These are phyloP conservation scores for Solanum bulbocastanum DNA, from an alignment of 257 asterid species.

Conservation along the genomic window DNA sequence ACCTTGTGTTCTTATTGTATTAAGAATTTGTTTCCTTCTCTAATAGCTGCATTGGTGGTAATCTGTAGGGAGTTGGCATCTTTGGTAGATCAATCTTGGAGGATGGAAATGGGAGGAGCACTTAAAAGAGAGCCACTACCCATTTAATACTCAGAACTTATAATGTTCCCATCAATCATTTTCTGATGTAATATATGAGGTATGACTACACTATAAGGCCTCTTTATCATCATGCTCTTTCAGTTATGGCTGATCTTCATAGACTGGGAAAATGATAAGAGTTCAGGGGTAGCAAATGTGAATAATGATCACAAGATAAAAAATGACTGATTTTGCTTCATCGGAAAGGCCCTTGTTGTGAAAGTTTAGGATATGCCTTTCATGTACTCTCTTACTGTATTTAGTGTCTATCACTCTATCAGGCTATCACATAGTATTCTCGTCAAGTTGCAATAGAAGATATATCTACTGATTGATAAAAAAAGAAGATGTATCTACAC, in stretches of 20 bases:
- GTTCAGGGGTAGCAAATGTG: neutral
- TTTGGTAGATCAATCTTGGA: conserved; percentile 82
- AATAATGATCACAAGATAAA: neutral
- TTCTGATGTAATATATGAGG: conserved; percentile 22
- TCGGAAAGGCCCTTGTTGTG: neutral
- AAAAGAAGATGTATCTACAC: neutral
- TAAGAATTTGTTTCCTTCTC: neutral
- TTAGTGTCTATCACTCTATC: neutral
- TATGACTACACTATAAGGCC: neutral
- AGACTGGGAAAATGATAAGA: neutral
- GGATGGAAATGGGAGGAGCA: conserved; percentile 91
- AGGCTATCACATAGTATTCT: neutral
- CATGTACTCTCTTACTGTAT: neutral
- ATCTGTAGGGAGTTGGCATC: conserved; percentile 69
- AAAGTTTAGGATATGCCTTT: neutral
- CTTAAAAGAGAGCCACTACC: conserved; percentile 43
- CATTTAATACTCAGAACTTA: conserved; percentile 12
- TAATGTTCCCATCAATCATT: conserved; percentile 11
- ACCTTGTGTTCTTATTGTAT: neutral
- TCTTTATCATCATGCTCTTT: neutral
- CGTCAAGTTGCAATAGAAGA: neutral
- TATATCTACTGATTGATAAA: neutral
- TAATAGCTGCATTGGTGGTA: conserved; percentile 8
- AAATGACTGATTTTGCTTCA: neutral
- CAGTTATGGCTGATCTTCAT: neutral